Evolutionary conservation across 2,329 filamentous ascomycete species (phyloP).

Genomic region (Ciborinia camelliae): DNA sequence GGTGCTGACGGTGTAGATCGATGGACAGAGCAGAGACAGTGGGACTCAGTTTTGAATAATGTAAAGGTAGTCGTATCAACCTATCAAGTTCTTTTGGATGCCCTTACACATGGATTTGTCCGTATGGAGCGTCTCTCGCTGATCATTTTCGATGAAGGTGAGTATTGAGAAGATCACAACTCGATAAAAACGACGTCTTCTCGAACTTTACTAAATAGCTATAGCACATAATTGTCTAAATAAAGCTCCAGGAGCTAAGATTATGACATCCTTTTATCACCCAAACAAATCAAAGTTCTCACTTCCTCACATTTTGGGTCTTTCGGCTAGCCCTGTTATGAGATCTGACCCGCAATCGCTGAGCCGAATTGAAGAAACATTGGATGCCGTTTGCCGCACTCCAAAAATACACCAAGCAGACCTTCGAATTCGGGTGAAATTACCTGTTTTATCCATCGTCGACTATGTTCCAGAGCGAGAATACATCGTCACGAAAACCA

Average conservation of each 20-base stretch:
- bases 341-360: conserved; percentile 31
- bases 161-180: not conserved
- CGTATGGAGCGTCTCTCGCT: conserved; percentile 51
- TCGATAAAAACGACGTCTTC: not conserved
- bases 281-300: conserved; percentile 21
- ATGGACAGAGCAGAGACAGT: conserved; percentile 58
- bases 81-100: conserved; percentile 57
- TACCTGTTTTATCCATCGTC: conserved; percentile 30
- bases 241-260: conserved; percentile 34
- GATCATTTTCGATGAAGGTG: conserved; percentile 66
- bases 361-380: conserved; percentile 47
- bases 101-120: conserved; percentile 60
- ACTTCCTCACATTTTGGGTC: conserved; percentile 36
- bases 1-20: conserved; percentile 58
- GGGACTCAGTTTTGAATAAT: conserved; percentile 56
- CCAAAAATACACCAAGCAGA: conserved; percentile 55
- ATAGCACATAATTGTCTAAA: conserved; percentile 38
- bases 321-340: conserved; percentile 38
- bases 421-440: conserved; percentile 34
- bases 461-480: conserved; percentile 19
- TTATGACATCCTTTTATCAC: conserved; percentile 37
- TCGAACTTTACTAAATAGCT: conserved; percentile 1
- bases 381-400: conserved; percentile 54
- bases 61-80: conserved; percentile 60
- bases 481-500: conserved; percentile 21